Conservation (phyloP, 257 asterid species). For the Plantago ovata region DNA sequence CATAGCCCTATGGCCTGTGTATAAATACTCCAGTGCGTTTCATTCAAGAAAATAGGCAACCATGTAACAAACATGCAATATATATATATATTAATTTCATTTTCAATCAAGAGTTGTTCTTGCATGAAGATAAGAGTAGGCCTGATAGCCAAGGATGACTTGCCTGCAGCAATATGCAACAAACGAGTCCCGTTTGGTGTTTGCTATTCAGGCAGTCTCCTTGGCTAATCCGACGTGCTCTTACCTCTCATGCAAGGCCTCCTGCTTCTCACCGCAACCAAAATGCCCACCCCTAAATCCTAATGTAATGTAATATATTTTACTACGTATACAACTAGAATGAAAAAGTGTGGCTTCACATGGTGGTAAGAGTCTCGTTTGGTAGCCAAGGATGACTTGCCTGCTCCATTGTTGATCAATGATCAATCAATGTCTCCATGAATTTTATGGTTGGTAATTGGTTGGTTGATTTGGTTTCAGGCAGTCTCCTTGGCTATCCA, state of each 20-base stretch:
- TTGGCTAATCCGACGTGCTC: slow-evolving; percentile 34
- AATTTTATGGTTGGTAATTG: neutral
- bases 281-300: too few species aligned
- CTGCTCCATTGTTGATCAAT: slow-evolving; percentile 19
- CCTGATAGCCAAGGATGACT: slow-evolving; percentile 51
- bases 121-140: slow-evolving; percentile 31
- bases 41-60: neutral
- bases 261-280: neutral
- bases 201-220: slow-evolving; percentile 35
- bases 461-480: slow-evolving; percentile 28
- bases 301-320: neutral
- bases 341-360: slow-evolving; percentile 32
- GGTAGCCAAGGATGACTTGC: slow-evolving; percentile 88
- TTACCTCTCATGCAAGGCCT: slow-evolving; percentile 27
- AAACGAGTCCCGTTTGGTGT: neutral
- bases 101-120: slow-evolving; percentile 15
- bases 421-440: neutral
- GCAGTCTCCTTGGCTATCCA: slow-evolving; percentile 50
- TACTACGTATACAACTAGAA: neutral
- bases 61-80: neutral
- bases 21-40: slow-evolving; percentile 30
- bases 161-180: slow-evolving; percentile 27
- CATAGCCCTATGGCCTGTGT: slow-evolving; percentile 5
- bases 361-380: slow-evolving; percentile 41
- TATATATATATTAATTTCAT: neutral